Base-by-base conservation (phyloP, 805 yeast genomes). In the Metschnikowia sp. region DNA sequence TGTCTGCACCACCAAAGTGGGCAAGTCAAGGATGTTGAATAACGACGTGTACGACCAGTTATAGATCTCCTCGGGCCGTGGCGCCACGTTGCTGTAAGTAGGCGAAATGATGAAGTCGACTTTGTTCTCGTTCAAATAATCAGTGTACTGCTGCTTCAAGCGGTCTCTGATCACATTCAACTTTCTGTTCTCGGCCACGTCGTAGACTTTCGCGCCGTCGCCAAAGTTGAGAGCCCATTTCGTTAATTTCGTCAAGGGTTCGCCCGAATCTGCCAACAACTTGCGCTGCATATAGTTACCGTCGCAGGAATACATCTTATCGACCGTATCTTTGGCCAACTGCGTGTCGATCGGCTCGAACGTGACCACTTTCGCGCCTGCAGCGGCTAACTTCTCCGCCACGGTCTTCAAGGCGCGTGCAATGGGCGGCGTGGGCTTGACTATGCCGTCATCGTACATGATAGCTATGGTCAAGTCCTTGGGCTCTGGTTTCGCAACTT, bases 1-100 rank as follows among this genome's bases (percentile, higher is more conserved):
- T 4, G 88, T 76, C 57, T 86, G 89, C 66, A 81, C 70, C 1
- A 76, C 73, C 50, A 83, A 78, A 35, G 83, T 79, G 36, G 95
- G 90, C 59, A 80, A 73, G 63, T 87, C 95, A 52, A 85, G 64
- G 48, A 86, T 60, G 66, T 86, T 86, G 79, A 82, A 87, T 52
- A 84, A 73, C 2, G 89, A 69, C 6, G 92, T 85, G 71, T 87
- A 87, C 3, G 91, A 86, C 91, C 94, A 87, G 65, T 84, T 84
- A 62, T 77, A 79, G 7, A 84, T 76, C 43, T 76, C 72, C 40
- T 77, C 79, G 19, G 85, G 79, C 45, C 75, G 76, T 38, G 89
- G 88, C n/a, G 94, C 88, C 42, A 82, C 83, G 52, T 84, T 84
- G 47, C 77, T 78, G 64, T 83, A 81, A 7, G 82, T 77, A 50